Base-by-base conservation (phyloP, 1,284 basidiomycete genomes). In the Peniophora sp. region DNA sequence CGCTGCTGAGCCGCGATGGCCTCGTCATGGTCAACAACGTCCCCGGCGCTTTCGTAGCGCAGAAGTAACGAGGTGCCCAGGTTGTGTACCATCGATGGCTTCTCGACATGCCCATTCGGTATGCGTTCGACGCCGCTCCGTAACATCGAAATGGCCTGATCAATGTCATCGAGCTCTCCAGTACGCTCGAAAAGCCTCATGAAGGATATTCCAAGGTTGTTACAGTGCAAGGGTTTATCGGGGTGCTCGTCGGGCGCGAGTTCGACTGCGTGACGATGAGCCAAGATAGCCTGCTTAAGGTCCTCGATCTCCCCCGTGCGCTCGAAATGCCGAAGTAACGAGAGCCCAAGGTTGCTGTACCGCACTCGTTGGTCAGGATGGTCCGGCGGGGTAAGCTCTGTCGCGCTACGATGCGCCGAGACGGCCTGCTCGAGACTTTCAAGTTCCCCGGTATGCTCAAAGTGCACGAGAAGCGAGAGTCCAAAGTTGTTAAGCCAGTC, bases 121-220 rank as follows among this genome's bases (percentile, higher is more conserved):
- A 25, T 45, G 20, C 16, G 10, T 20, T 45, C 23, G 16, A 24
- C 10, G 3, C 11, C 23, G 3, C 44, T 6, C 12, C 20, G 8
- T 22, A 19, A 8, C 10, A 22, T 16, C 9, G 3, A 3, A 16
- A 45, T 22, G 19, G 65, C 65, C 45, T 57, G 54, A 39, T 65
- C 58, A 3, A 68, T 56, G 45, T 66, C 64, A 2, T 35, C 34
- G 23, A 50, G 24, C 1, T 45, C 22, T 3, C 55, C 55, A 6
- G 52, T 17, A 39, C 47, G 55, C 11, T 59, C 56, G 46, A 60
- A 63, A 35, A 61, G 62, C 36, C 61, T 52, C 46, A 59, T 57
- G 45, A 66, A 50, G 9, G 27, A 16, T 8, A 32, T 34, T 34
- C 25, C 47, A 19, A 34, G 17, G 47, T 34, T 48, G 11, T 32